Evolutionary conservation across 2,329 filamentous ascomycete species (phyloP), one percentile per base, ranked within the genome.

Genomic region (Aspergillus caelatus): DNA sequence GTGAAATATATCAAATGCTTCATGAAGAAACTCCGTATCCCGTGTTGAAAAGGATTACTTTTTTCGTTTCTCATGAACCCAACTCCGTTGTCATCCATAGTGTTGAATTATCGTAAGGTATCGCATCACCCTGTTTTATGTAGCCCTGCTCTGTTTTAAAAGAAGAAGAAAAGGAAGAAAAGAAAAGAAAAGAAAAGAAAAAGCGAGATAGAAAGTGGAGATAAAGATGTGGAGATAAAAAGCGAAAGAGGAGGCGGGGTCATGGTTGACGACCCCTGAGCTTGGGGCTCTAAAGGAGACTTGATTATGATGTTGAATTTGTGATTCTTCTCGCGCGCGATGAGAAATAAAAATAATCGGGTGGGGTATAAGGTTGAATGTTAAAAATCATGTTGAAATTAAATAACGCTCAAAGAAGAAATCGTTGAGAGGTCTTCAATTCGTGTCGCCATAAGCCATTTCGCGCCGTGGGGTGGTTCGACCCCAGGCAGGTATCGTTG

Each of bases 381-480:
- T 68, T 66, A 66, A 66, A 65, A 60, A 62, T 64, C 62, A 75
- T 77, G 75, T 78, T 77, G 75, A 78, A 78, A 73, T 75, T 67
- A 71, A 73, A 70, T 67, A 75, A 75, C 74, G 74, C 74, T 76
- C 70, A 72, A 71, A 65, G 74, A 77, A 77, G 72, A 76, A 76
- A 74, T 78, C 74, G 75, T 78, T 77, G 75, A 77, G 75, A 77
- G 72, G 72, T 77, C 74, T 76, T 77, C 75, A 74, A 67, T 54
- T 77, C 75, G 70, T 77, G 70, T 74, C 74, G 74, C 73, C 75
- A 71, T 77, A 71, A 77, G 73, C 75, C 69, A 74, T 75, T 66
- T 65, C 67, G 21, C 32, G 62, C 65, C 65, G 12, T 62, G 59
- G 54, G 62, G 43, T 53, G 48, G 63, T 28, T 56, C 26, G 30